Conservation (phyloP, 2,329 filamentous ascomycete species). For the Aspergillus eucalypticola region DNA sequence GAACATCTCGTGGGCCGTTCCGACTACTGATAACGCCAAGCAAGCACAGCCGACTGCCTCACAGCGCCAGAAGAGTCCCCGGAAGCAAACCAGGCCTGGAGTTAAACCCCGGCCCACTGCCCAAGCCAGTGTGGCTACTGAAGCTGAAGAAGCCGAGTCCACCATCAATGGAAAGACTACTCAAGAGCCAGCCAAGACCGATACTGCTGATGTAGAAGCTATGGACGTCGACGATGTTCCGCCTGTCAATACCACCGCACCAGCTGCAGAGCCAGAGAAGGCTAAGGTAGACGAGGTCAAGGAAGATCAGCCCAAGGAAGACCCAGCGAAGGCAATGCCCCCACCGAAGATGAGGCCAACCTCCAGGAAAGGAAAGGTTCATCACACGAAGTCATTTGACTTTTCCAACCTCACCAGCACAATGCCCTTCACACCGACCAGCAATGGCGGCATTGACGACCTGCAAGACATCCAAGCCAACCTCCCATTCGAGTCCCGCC, state of each 20-base stretch:
- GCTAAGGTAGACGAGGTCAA: background rate
- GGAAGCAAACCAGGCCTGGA: constrained; percentile 32
- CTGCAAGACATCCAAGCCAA: constrained; percentile 55
- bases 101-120: constrained; percentile 32
- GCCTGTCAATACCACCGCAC: constrained; percentile 18
- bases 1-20: constrained; percentile 34
- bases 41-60: constrained; percentile 22
- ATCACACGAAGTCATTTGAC: constrained; percentile 37
- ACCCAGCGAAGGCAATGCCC: constrained; percentile 15
- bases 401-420: constrained; percentile 54
- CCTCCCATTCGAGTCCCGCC: constrained; percentile 60
- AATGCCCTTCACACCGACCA: constrained; percentile 50
- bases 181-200: constrained; percentile 18
- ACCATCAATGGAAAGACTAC: constrained; percentile 29
- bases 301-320: background rate
- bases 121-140: constrained; percentile 39
- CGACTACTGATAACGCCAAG: constrained; percentile 30
- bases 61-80: constrained; percentile 34
- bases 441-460: constrained; percentile 52
- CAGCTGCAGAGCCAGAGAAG: constrained; percentile 10
- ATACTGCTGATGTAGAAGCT: constrained; percentile 36
- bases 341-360: constrained; percentile 12
- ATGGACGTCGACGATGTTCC: constrained; percentile 51
- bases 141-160: constrained; percentile 40
- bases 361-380: constrained; percentile 14